These are phyloP conservation scores for Sophora flavescens DNA, from an alignment of 306 rosid species.

Conservation along the genomic window DNA sequence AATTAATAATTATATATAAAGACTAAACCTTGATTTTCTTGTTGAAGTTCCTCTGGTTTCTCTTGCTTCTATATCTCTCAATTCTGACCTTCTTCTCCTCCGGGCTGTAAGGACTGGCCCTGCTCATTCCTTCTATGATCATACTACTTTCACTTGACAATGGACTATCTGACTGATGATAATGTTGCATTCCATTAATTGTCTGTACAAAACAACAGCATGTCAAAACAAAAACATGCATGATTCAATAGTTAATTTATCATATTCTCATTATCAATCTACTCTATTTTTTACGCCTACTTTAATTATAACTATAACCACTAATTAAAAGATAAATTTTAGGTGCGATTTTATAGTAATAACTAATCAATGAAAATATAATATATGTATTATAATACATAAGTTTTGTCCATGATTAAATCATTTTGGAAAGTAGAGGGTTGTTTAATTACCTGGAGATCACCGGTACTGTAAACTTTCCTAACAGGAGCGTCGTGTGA, in stretches of 20 bases:
- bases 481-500: conserved; percentile 58
- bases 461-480: conserved; percentile 79
- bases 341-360: no score
- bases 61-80: conserved; percentile 81
- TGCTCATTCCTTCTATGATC: conserved; percentile 89
- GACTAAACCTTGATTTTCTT: conserved; percentile 88
- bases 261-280: neutral
- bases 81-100: conserved; percentile 88
- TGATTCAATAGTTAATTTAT: neutral
- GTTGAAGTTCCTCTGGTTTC: conserved; percentile 86
- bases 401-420: no score
- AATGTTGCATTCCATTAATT: conserved; percentile 48
- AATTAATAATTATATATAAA: neutral
- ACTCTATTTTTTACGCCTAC: no score
- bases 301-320: no score
- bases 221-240: neutral
- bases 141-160: conserved; percentile 77
- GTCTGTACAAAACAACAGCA: conserved; percentile 47
- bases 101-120: conserved; percentile 74
- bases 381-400: no score
- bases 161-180: conserved; percentile 60
- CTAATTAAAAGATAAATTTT: no score
- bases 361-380: no score
- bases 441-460: conserved; percentile 51
- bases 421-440: no score